Evolutionary conservation across 257 asterid genomes (phyloP), one percentile per base, ranked within the genome.

Genomic region (Anisodus acutangulus): DNA sequence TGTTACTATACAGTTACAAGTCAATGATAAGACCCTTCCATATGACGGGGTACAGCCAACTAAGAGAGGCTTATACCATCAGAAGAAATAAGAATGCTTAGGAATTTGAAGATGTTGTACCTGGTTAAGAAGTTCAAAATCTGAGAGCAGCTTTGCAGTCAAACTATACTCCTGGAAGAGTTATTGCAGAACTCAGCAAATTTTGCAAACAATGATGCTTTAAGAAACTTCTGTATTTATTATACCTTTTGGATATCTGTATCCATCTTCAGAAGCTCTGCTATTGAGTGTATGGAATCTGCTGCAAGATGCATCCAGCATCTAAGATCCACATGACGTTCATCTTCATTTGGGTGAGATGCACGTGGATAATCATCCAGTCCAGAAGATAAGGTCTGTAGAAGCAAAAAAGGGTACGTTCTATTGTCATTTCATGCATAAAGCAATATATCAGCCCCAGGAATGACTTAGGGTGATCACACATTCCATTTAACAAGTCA

Each of bases 251-350:
- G 17, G 47, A 22, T 16, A 17, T 82, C 54, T 76, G 49, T 88
- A 97, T 93, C 97, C 88, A 89, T 88, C 74, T 84, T 91, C 55
- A 95, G 95, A 86, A 94, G 87, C 88, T 92, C 90, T 81, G 95
- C 88, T 82, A 97, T 95, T 49, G 98, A 97, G 86, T 90, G 92
- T 98, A 97, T 91, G 90, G 97, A 93, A 89, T 93, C 98, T 81
- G 99, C 98, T 71, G 98, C 98, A 89, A 97, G 93, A 84, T 88
- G 93, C 98, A 95, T 93, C 99, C 99, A 97, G 90, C 99, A 97
- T 89, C 99, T 92, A 89, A 97, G 98, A 91, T 97, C 99, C 87
- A 97, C 87, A 78, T 97, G 99, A 41, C 98, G 96, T 87, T 97
- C 99, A 82, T 93, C 98, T 82, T 91, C 92, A 84, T 91, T 92